Evolutionary conservation across 352 stramenopile species (phyloP).

Genomic region (Phytophthora megakarya): DNA sequence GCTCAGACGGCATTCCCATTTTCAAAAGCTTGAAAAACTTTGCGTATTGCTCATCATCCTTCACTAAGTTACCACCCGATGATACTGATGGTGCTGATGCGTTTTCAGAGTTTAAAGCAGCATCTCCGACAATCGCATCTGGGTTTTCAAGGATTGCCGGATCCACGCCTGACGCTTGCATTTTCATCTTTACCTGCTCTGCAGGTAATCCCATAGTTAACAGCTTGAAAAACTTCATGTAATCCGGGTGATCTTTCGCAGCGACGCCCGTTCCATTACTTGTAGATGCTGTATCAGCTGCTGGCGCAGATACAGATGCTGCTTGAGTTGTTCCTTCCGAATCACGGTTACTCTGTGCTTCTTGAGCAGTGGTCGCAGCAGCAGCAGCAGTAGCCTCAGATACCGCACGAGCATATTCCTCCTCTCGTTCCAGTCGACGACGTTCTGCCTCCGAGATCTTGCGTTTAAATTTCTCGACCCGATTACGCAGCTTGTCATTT

Average conservation of each 20-base stretch:
- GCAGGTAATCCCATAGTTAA: slow-evolving; percentile 76
- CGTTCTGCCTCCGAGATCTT: slow-evolving; percentile 66
- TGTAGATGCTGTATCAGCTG: slow-evolving; percentile 14
- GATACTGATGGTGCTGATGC: neutral
- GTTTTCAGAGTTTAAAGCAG: slow-evolving; percentile 5
- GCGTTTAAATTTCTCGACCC: slow-evolving; percentile 77
- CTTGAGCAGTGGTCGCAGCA: slow-evolving; percentile 15
- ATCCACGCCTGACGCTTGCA: slow-evolving; percentile 75
- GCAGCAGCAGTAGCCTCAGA: slow-evolving; percentile 36
- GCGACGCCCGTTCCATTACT: slow-evolving; percentile 43
- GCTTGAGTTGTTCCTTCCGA: slow-evolving; percentile 11
- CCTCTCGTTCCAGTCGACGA: slow-evolving; percentile 55
- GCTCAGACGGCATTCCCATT: slow-evolving; percentile 93
- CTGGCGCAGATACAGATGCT: slow-evolving; percentile 11
- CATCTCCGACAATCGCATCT: slow-evolving; percentile 65
- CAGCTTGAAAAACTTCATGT: slow-evolving; percentile 85
- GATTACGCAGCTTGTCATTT: slow-evolving; percentile 76
- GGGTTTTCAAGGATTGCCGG: slow-evolving; percentile 68
- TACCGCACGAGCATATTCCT: slow-evolving; percentile 48
- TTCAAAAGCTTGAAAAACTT: slow-evolving; percentile 98
- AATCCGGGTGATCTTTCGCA: slow-evolving; percentile 78
- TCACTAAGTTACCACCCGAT: slow-evolving; percentile 46
- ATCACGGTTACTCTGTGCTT: slow-evolving; percentile 13
- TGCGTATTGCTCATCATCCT: slow-evolving; percentile 82
- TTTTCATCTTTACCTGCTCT: slow-evolving; percentile 89